phyloP scores from a whole-genome alignment of 176 grass and related monocot species.

The Triticum dicoccoides region DNA sequence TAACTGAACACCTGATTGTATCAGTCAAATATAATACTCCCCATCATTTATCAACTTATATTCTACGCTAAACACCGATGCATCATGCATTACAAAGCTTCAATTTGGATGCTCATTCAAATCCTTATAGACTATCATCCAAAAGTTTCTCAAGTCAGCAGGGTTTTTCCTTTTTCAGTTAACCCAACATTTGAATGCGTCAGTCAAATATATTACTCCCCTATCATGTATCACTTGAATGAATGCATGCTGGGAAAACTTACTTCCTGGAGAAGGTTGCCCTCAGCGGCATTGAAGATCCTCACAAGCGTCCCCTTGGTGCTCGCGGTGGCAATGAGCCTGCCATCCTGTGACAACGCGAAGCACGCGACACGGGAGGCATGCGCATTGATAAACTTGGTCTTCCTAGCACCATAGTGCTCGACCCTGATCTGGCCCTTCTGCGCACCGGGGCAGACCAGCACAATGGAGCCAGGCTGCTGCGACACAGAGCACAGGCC shows the following conservation, averaged over 20 bases:
- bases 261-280: slow-evolving; percentile 93
- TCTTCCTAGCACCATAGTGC: slow-evolving; percentile 76
- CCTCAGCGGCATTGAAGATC: slow-evolving; percentile 78
- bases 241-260: background rate
- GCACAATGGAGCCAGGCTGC: slow-evolving; percentile 81
- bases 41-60: too few relatives aligned
- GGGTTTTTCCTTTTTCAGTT: background rate
- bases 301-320: slow-evolving; percentile 90
- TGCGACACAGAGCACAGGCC: slow-evolving; percentile 89
- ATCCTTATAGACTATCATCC: background rate
- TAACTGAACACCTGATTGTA: background rate
- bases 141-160: background rate
- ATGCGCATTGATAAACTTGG: slow-evolving; percentile 94
- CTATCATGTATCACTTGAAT: background rate
- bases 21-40: background rate
- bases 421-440: slow-evolving; percentile 96
- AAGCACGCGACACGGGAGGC: slow-evolving; percentile 90
- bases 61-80: background rate
- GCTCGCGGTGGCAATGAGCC: slow-evolving; percentile 86
- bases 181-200: background rate
- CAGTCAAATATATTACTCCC: background rate
- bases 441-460: slow-evolving; percentile 81
- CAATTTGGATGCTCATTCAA: background rate
- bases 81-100: background rate
- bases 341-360: slow-evolving; percentile 76